phyloP scores from a whole-genome alignment of 2,329 filamentous ascomycete genomes.

The Exophiala oligosperma region DNA sequence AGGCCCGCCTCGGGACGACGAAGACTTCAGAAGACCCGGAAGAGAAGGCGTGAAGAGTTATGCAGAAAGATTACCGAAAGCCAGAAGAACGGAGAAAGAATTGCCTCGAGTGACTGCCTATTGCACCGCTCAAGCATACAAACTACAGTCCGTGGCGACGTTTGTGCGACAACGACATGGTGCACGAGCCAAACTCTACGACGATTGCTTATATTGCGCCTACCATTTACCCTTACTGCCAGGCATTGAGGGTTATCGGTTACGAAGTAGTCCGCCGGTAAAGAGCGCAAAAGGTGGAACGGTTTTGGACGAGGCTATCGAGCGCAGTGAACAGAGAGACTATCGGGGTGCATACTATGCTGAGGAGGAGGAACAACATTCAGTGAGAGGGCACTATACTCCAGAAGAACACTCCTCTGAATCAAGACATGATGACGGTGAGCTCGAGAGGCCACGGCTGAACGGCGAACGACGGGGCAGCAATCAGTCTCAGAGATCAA shows the following conservation, averaged over 20 bases:
- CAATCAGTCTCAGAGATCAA: conserved; percentile 39
- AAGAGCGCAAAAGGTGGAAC: conserved; percentile 93
- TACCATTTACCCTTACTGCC: conserved; percentile 89
- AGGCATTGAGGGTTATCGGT: conserved; percentile 80
- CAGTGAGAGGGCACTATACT: conserved; percentile 39
- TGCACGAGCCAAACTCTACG: conserved; percentile 92
- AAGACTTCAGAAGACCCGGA: conserved; percentile 61
- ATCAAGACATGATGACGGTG: conserved; percentile 19
- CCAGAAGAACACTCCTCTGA: conserved; percentile 35
- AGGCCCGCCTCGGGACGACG: conserved; percentile 54
- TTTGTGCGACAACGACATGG: conserved; percentile 87
- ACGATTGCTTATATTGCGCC: conserved; percentile 94
- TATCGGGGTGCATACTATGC: conserved; percentile 91
- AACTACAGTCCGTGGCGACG: conserved; percentile 80
- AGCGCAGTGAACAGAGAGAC: conserved; percentile 83
- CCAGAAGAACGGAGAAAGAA: conserved; percentile 75
- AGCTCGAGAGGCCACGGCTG: conserved; percentile 33
- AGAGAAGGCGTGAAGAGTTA: conserved; percentile 76
- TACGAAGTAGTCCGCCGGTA: conserved; percentile 85
- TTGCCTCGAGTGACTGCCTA: conserved; percentile 90
- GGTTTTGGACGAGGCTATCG: conserved; percentile 91
- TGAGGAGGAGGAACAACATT: conserved; percentile 59
- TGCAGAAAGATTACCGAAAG: conserved; percentile 88
- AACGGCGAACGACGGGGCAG: conserved; percentile 32
- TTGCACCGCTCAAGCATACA: conserved; percentile 92